Conservation (phyloP, 805 yeast genomes). For the Candida railenensis region DNA sequence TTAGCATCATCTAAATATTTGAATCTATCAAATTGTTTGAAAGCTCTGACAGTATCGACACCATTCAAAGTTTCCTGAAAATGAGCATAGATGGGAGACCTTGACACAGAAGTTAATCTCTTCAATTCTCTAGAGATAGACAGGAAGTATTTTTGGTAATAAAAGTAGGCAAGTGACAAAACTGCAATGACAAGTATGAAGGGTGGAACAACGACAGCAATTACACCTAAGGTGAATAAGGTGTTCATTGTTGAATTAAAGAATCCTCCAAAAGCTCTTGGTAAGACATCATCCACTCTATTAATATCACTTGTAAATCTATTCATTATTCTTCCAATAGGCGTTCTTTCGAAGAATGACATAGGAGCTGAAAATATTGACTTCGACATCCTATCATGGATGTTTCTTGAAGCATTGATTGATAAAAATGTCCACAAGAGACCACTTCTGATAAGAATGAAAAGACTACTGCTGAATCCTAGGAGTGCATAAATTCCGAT, state of each 20-base stretch:
- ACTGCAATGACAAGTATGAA: slow-evolving; percentile 47
- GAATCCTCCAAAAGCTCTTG: slow-evolving; percentile 51
- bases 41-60: slow-evolving; percentile 76
- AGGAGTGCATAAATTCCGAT: slow-evolving; percentile 55
- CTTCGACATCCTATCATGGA: slow-evolving; percentile 58
- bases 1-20: slow-evolving; percentile 49
- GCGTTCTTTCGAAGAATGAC: slow-evolving; percentile 69
- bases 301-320: slow-evolving; percentile 64
- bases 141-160: slow-evolving; percentile 70
- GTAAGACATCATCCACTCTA: slow-evolving; percentile 54
- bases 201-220: slow-evolving; percentile 54
- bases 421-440: slow-evolving; percentile 54
- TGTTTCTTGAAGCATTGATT: slow-evolving; percentile 51
- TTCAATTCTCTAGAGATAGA: slow-evolving; percentile 75
- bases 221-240: slow-evolving; percentile 48
- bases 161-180: slow-evolving; percentile 57
- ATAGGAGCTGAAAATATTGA: slow-evolving; percentile 60
- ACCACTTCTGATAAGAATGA: slow-evolving; percentile 45
- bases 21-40: slow-evolving; percentile 64
- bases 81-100: slow-evolving; percentile 78
- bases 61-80: slow-evolving; percentile 82
- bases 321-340: slow-evolving; percentile 64
- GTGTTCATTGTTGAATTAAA: slow-evolving; percentile 45
- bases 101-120: slow-evolving; percentile 65
- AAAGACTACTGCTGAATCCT: slow-evolving; percentile 52